Percentiles rank a stretch among this genome's conserved stretches.
Evolutionary conservation across 2,329 filamentous ascomycete species (phyloP).

Genomic region (Fusarium domesticum): DNA sequence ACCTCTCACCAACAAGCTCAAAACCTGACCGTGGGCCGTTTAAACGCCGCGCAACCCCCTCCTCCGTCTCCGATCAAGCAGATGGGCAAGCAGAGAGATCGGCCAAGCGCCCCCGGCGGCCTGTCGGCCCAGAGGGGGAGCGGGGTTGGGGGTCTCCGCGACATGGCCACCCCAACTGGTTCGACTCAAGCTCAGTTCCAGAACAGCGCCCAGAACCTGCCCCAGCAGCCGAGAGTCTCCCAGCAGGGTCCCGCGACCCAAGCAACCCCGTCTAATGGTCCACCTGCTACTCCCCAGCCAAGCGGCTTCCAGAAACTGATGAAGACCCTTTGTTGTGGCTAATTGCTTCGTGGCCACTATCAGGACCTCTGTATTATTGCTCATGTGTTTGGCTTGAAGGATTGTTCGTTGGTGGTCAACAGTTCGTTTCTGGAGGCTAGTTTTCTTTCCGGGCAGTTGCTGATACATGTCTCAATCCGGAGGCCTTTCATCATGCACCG

Average conservation of each 20-base stretch:
- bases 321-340: conserved; percentile 89
- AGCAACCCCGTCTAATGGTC: conserved; percentile 52
- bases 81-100: conserved; percentile 70
- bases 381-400: conserved; percentile 26
- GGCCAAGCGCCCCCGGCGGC: conserved; percentile 74
- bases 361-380: conserved; percentile 30
- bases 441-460: neutral
- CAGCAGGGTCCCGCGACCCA: conserved; percentile 57
- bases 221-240: conserved; percentile 61
- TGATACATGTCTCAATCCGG: neutral
- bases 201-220: conserved; percentile 86
- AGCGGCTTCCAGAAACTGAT: conserved; percentile 88
- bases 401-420: conserved; percentile 16
- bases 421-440: neutral
- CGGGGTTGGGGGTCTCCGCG: conserved; percentile 68
- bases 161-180: conserved; percentile 79
- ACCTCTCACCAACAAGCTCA: conserved; percentile 60
- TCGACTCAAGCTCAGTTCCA: conserved; percentile 96
- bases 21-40: conserved; percentile 76
- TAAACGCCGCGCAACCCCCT: conserved; percentile 91
- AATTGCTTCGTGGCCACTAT: conserved; percentile 32
- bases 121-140: conserved; percentile 73
- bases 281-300: conserved; percentile 66
- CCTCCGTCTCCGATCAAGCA: conserved; percentile 81
- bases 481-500: neutral